Evolutionary conservation across 441 rosid species (phyloP).

Genomic region (Croton setiger): DNA sequence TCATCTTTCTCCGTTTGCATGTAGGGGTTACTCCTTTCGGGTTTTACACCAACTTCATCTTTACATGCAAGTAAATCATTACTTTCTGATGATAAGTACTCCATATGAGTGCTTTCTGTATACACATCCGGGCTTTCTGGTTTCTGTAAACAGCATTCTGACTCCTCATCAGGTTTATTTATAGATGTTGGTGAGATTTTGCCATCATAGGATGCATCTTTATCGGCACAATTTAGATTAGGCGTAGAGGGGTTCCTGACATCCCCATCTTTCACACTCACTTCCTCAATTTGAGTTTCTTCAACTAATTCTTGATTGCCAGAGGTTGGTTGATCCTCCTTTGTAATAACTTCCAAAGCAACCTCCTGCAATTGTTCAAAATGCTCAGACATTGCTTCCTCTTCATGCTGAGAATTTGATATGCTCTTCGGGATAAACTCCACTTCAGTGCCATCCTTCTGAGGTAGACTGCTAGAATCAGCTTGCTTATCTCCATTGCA

Average conservation of each 20-base stretch:
- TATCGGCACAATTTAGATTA: constrained; percentile 13
- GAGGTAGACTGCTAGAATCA: constrained; percentile 25
- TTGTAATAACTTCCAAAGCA: constrained; percentile 31
- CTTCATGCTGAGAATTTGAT: constrained; percentile 29
- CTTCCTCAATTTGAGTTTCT: constrained; percentile 34
- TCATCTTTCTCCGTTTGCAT: constrained; percentile 33
- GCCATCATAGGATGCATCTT: constrained; percentile 24
- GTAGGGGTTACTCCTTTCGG: constrained; percentile 23
- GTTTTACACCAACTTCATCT: constrained; percentile 25
- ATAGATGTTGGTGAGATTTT: constrained; percentile 26
- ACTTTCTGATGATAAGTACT: constrained; percentile 31
- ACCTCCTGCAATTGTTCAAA: constrained; percentile 35
- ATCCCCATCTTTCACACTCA: constrained; percentile 24
- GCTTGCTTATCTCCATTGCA: constrained; percentile 44
- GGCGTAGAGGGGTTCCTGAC: constrained; percentile 20
- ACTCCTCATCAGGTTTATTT: constrained; percentile 30
- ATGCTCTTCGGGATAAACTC: constrained; percentile 29
- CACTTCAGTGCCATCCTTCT: constrained; percentile 30
- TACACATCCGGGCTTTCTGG: constrained; percentile 26
- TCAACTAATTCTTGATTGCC: constrained; percentile 24
- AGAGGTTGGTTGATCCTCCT: constrained; percentile 29
- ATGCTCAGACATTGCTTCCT: constrained; percentile 28
- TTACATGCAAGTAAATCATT: constrained; percentile 19
- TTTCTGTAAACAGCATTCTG: constrained; percentile 27
- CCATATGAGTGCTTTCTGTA: constrained; percentile 31